Base-by-base conservation (phyloP, 441 rosid species). In the Breynia disticha region DNA sequence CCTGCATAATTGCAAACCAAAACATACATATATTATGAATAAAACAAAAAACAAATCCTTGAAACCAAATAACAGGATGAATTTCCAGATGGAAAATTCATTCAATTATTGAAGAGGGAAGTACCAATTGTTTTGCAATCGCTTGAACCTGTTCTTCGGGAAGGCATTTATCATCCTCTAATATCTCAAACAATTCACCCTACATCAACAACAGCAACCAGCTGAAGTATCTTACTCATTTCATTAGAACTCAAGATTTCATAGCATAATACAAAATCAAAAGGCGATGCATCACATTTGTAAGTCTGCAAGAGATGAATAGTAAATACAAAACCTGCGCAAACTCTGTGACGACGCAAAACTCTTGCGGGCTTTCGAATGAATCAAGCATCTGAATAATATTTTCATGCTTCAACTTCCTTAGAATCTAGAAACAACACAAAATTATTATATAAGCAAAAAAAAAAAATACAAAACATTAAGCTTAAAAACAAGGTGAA, bases 91-190 rank as follows among this genome's bases (percentile, higher is more conserved):
- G 1, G 35, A 5, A 28, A 28, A 28, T 28, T 28, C 35, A 44
- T 44, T 12, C 17, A 66, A 19, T 38, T 28, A n/a, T 45, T 45
- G 21, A 20, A 64, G 44, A 16, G 62, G 63, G 50, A 51, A 55
- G 44, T 82, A 93, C 99, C 95, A 89, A 56, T 70, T 93, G 99
- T 72, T 93, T 93, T 28, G 96, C 99, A 71, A 93, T 93, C 64
- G 97, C 96, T 73, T 86, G 96, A 61, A 93, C 96, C 70, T 93
- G 97, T 63, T 82, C 97, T 75, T 93, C 99, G 2, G 97, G 99
- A 56, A 93, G 97, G 71, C 85, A 81, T 65, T 93, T 84, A 67
- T 93, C 99, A 70, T 93, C 99, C 79, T 86, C 97, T 21, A 93
- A 86, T 76, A 93, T 78, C 82, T 86, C 97, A 77, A 93, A 93